phyloP scores from a whole-genome alignment of 352 stramenopile genomes.

The Thalassiosira ordinaria region DNA sequence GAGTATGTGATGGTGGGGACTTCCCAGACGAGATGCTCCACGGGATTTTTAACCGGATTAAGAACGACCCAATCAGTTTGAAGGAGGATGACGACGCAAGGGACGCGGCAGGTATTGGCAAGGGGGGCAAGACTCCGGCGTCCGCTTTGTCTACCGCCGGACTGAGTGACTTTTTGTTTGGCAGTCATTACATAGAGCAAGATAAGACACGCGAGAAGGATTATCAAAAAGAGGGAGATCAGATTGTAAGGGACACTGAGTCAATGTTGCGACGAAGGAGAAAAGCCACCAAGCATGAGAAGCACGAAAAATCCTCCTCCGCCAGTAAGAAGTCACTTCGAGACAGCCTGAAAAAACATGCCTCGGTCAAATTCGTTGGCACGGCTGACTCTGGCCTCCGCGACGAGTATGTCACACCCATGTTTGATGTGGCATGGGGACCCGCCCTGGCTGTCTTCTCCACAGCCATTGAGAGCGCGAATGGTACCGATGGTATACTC shows the following conservation, averaged over 20 bases:
- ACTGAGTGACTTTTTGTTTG: conserved; percentile 71
- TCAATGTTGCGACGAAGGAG: conserved; percentile 73
- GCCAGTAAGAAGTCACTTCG: conserved; percentile 33
- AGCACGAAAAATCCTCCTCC: background rate
- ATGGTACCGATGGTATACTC: too few species aligned
- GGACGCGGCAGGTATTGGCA: conserved; percentile 51
- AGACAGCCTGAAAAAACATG: conserved; percentile 40
- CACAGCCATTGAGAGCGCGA: conserved; percentile 94
- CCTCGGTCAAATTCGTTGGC: conserved; percentile 66
- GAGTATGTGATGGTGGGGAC: conserved; percentile 96
- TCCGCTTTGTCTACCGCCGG: conserved; percentile 60
- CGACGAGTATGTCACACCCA: conserved; percentile 88
- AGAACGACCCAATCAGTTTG: conserved; percentile 93
- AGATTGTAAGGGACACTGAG: conserved; percentile 86
- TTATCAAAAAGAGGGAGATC: conserved; percentile 87
- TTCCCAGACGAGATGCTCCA: conserved; percentile 92
- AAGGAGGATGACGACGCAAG: conserved; percentile 94
- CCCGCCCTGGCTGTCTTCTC: conserved; percentile 95
- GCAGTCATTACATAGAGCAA: conserved; percentile 72
- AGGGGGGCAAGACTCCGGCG: conserved; percentile 14
- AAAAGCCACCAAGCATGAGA: conserved; percentile 49
- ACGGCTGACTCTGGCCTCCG: conserved; percentile 77
- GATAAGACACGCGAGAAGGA: conserved; percentile 80
- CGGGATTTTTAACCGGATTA: conserved; percentile 96
- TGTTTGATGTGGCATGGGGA: conserved; percentile 99